phyloP scores from a whole-genome alignment of 768 basidiomycete species.

The Termitomyces bulborhizus region DNA sequence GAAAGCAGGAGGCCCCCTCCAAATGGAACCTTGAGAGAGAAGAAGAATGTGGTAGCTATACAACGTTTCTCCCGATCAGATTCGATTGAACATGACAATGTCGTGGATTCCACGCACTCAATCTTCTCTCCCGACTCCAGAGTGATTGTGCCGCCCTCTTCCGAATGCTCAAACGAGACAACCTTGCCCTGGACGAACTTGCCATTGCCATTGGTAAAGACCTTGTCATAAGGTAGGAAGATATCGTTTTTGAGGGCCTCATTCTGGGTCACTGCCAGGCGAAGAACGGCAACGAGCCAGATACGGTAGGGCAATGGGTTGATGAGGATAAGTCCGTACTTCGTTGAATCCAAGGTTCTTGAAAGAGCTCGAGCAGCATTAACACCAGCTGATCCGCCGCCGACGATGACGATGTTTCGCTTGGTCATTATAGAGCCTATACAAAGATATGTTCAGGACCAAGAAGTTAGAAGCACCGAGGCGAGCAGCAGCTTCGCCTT shows the following conservation, averaged over 20 bases:
- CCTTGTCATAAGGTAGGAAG: conserved; percentile 47
- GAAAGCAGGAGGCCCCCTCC: conserved; percentile 43
- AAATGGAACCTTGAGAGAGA: conserved; percentile 51
- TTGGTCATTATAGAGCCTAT: conserved; percentile 8
- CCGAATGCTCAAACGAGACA: conserved; percentile 22
- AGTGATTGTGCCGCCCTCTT: conserved; percentile 34
- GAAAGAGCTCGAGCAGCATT: conserved; percentile 42
- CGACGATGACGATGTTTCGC: conserved; percentile 33
- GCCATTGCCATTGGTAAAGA: conserved; percentile 46
- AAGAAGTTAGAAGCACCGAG: not conserved
- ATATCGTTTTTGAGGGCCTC: conserved; percentile 37
- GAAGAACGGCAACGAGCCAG: conserved; percentile 43
- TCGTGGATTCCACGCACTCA: conserved; percentile 12
- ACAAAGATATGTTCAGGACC: not conserved
- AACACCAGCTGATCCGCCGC: conserved; percentile 57
- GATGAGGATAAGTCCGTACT: conserved; percentile 51
- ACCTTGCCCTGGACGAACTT: conserved; percentile 39
- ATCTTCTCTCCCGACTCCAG: conserved; percentile 48
- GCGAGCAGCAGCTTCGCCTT: not conserved
- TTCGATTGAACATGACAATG: not conserved
- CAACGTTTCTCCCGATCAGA: not conserved
- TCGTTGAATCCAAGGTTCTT: conserved; percentile 37
- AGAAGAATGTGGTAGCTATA: conserved; percentile 51
- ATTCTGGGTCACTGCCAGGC: conserved; percentile 43
- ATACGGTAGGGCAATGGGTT: conserved; percentile 45